A percentile compares a stretch with the other conserved stretches of the same genome.
These are phyloP conservation scores for Trichomonas gallinae DNA, from an alignment of 208 protist species.

Conservation along the genomic window DNA sequence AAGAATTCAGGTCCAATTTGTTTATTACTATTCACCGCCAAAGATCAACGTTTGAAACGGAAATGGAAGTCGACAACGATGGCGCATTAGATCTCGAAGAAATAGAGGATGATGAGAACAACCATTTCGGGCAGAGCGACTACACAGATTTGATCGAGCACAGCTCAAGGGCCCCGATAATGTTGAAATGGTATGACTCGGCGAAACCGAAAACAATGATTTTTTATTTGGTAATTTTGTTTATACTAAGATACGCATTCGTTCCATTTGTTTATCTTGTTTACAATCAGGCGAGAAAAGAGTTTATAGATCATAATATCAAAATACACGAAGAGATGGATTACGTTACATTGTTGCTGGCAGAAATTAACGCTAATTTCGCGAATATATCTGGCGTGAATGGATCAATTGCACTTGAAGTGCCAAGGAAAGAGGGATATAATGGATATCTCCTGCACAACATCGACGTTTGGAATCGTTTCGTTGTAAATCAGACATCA, in stretches of 20 bases:
- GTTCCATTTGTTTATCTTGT: background rate
- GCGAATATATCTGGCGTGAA: background rate
- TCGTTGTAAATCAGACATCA: background rate
- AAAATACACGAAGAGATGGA: background rate
- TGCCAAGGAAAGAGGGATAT: background rate
- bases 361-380: background rate
- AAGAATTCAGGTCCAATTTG: background rate
- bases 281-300: background rate
- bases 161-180: background rate
- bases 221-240: background rate
- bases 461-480: background rate
- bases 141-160: background rate
- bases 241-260: background rate
- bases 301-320: background rate
- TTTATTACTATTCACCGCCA: background rate
- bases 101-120: background rate
- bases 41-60: background rate
- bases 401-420: background rate
- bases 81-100: background rate
- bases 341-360: background rate
- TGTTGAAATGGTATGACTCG: background rate
- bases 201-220: background rate
- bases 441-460: background rate
- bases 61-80: background rate
- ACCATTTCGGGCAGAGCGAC: background rate